phyloP scores from a whole-genome alignment of 257 asterid genomes.

The Craterostigma plantagineum region DNA sequence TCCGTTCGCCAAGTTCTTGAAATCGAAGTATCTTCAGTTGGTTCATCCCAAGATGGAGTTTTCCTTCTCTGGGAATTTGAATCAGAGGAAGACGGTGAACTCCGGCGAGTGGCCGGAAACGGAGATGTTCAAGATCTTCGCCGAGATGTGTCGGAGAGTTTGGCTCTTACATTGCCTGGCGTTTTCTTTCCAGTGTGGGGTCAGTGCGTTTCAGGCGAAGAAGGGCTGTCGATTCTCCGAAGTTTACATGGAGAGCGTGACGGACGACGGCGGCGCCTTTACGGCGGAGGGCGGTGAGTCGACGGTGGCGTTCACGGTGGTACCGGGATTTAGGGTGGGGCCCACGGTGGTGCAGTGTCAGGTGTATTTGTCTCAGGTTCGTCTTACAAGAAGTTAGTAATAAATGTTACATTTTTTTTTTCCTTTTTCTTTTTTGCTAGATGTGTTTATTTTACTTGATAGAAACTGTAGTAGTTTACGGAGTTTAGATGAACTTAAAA shows the following conservation, averaged over 20 bases:
- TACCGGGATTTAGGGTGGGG: slow-evolving; percentile 80
- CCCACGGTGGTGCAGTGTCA: slow-evolving; percentile 75
- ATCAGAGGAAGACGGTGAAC: slow-evolving; percentile 58
- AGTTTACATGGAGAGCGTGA: slow-evolving; percentile 72
- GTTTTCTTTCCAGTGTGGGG: slow-evolving; percentile 37
- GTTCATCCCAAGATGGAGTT: slow-evolving; percentile 93
- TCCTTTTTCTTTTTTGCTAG: too few relatives aligned
- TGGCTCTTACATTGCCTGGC: slow-evolving; percentile 73
- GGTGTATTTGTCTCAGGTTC: slow-evolving; percentile 42
- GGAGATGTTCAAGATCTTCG: slow-evolving; percentile 58
- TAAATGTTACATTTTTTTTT: neutral
- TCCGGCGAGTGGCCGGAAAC: slow-evolving; percentile 79
- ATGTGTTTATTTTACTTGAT: too few relatives aligned
- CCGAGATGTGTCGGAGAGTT: slow-evolving; percentile 86
- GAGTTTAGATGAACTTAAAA: too few relatives aligned
- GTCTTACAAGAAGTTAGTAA: slow-evolving; percentile 13
- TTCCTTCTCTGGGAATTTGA: slow-evolving; percentile 66
- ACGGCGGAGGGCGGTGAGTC: slow-evolving; percentile 26
- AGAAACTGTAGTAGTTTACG: too few relatives aligned
- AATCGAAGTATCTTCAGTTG: slow-evolving; percentile 49
- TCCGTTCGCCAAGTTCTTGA: slow-evolving; percentile 45
- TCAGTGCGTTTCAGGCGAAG: slow-evolving; percentile 40
- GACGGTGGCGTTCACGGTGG: slow-evolving; percentile 78
- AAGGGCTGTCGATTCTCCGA: slow-evolving; percentile 46
- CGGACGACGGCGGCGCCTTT: slow-evolving; percentile 46